These are phyloP conservation scores for Casaregolazyma lundiana DNA, from an alignment of 1,139 yeast species.

Conservation along the genomic window DNA sequence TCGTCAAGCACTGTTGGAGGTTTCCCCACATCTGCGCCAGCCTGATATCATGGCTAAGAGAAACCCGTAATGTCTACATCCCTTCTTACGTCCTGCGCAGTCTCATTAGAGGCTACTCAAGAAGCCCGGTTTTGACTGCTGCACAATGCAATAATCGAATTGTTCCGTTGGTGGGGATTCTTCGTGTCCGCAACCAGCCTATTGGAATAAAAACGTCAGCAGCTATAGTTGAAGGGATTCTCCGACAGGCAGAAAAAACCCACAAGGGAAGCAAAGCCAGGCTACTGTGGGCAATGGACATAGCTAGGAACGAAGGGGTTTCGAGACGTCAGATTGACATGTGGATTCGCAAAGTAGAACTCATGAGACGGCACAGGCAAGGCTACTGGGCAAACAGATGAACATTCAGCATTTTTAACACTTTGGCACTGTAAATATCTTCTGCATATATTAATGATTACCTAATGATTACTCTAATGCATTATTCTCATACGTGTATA, in stretches of 20 bases:
- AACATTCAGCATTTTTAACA: neutral
- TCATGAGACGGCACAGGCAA: conserved; percentile 13
- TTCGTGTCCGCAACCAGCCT: conserved; percentile 15
- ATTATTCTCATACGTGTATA: too few species aligned
- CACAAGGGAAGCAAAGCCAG: conserved; percentile 21
- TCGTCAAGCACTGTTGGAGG: conserved; percentile 13
- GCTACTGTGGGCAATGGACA: conserved; percentile 22
- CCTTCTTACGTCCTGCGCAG: conserved; percentile 17
- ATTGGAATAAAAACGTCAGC: conserved; percentile 15
- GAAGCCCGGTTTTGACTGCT: conserved; percentile 16
- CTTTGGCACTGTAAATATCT: neutral
- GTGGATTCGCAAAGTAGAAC: conserved; percentile 17
- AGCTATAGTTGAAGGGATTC: conserved; percentile 17
- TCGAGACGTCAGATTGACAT: conserved; percentile 12
- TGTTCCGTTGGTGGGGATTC: conserved; percentile 14
- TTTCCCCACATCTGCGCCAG: conserved; percentile 15
- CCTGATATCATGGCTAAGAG: conserved; percentile 18
- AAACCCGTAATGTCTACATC: conserved; percentile 11
- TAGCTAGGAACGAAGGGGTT: conserved; percentile 21
- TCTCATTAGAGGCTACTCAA: conserved; percentile 21
- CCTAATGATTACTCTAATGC: neutral
- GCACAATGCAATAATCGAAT: conserved; percentile 19
- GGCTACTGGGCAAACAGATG: conserved; percentile 17
- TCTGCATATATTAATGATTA: neutral
- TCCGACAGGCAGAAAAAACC: conserved; percentile 12